Evolutionary conservation across 2,329 filamentous ascomycete species (phyloP).

Genomic region (Bipolaris sorokiniana): DNA sequence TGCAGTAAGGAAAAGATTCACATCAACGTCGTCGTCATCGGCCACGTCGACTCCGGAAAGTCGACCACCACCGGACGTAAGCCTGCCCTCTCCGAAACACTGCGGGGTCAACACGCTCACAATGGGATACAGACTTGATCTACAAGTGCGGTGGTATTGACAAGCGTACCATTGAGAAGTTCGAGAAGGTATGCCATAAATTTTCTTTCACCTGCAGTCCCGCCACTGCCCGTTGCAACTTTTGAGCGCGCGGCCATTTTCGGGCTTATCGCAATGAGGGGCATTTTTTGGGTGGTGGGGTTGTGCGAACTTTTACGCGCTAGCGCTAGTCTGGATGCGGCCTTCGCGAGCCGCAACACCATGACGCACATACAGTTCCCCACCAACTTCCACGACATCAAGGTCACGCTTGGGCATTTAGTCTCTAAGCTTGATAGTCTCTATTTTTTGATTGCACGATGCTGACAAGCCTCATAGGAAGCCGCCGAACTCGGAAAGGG

Average conservation of each 20-base stretch:
- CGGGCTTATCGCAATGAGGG: constrained; percentile 46
- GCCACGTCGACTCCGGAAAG: constrained; percentile 99
- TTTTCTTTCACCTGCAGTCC: constrained; percentile 24
- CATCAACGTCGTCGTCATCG: constrained; percentile 96
- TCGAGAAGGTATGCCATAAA: constrained; percentile 87
- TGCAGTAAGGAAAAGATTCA: constrained; percentile 92
- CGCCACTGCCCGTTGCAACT: constrained; percentile 24
- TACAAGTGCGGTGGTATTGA: constrained; percentile 99
- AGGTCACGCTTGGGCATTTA: no score
- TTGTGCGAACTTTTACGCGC: constrained; percentile 48
- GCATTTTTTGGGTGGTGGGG: constrained; percentile 50
- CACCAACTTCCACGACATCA: not conserved
- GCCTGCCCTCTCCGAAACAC: constrained; percentile 47
- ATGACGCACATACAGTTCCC: constrained; percentile 38
- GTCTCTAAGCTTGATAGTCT: no score
- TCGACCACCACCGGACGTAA: constrained; percentile 89
- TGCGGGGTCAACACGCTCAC: constrained; percentile 39
- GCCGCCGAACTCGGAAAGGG: constrained; percentile 99
- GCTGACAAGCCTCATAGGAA: constrained; percentile 69
- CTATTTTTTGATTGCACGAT: constrained; percentile 8
- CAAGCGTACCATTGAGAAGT: constrained; percentile 99
- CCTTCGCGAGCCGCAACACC: constrained; percentile 40
- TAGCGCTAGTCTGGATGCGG: constrained; percentile 43
- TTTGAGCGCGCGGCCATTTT: constrained; percentile 37
- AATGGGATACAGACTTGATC: constrained; percentile 80